Conservation (phyloP, 177 flowering plant genomes). For the Vitis hybrid region DNA sequence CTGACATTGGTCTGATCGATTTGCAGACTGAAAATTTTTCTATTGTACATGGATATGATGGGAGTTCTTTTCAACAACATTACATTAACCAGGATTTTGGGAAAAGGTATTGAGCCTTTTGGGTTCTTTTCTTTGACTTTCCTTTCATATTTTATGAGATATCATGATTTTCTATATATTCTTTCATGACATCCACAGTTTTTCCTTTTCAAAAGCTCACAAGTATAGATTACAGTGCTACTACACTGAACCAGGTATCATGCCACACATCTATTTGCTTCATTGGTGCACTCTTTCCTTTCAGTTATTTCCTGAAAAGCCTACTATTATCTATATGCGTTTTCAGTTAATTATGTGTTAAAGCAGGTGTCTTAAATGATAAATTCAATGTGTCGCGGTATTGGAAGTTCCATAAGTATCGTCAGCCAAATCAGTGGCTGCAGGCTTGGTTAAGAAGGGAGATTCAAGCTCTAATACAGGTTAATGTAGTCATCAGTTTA, state of each 20-base stretch:
- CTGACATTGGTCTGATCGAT: background rate
- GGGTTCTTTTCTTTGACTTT: background rate
- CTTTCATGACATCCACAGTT: conserved; percentile 36
- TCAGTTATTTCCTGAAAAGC: conserved; percentile 7
- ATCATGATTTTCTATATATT: conserved; percentile 2
- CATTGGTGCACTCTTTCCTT: background rate
- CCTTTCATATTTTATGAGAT: background rate
- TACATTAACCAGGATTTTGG: conserved; percentile 37
- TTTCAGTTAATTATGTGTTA: conserved; percentile 11
- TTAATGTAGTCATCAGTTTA: conserved; percentile 13
- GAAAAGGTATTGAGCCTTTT: conserved; percentile 40
- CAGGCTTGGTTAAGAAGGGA: conserved; percentile 79
- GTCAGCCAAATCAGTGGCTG: conserved; percentile 63
- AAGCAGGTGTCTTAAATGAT: conserved; percentile 47
- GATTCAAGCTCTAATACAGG: conserved; percentile 83
- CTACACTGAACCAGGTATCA: conserved; percentile 65
- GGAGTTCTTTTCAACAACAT: conserved; percentile 60
- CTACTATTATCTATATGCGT: background rate
- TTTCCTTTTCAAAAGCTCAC: conserved; percentile 61
- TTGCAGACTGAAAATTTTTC: conserved; percentile 70
- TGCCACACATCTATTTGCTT: conserved; percentile 2
- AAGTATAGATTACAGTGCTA: conserved; percentile 73
- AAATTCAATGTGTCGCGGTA: conserved; percentile 45
- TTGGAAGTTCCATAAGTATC: conserved; percentile 70
- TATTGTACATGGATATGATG: conserved; percentile 63